A percentile compares a stretch with the other conserved stretches of the same genome.
phyloP scores from a whole-genome alignment of 2,329 filamentous ascomycete genomes.

The Sporothrix pallida region DNA sequence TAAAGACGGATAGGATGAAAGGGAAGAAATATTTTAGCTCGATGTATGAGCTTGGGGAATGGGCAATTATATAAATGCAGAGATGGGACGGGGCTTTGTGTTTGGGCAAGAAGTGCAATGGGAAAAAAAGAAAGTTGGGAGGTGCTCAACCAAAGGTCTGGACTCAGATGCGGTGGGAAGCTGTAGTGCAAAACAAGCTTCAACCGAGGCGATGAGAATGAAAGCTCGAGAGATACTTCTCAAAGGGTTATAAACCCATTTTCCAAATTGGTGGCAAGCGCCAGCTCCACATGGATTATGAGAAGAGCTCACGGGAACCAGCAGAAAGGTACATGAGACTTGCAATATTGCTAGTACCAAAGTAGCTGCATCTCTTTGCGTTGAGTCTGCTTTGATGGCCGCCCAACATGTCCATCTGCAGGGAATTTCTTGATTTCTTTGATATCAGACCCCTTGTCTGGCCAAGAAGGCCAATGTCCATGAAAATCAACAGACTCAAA shows the following conservation, averaged over 20 bases:
- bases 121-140: background rate
- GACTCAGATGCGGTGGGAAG: background rate
- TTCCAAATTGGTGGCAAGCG: background rate
- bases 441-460: too few relatives aligned
- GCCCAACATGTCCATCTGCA: background rate
- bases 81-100: background rate
- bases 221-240: background rate
- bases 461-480: background rate
- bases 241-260: background rate
- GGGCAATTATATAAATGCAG: background rate
- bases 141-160: background rate
- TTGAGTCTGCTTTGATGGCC: background rate
- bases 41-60: background rate
- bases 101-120: background rate
- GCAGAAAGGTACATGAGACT: slow-evolving; percentile 6
- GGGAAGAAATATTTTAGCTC: background rate
- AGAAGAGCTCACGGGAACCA: background rate
- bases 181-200: background rate
- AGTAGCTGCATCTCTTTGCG: too few relatives aligned
- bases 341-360: background rate
- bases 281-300: background rate
- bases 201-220: background rate
- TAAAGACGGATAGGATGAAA: background rate
- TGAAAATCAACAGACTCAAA: background rate
- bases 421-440: too few relatives aligned